These are phyloP conservation scores for Dunaliella sp. DNA, from an alignment of 139 green algal genomes.

Conservation along the genomic window DNA sequence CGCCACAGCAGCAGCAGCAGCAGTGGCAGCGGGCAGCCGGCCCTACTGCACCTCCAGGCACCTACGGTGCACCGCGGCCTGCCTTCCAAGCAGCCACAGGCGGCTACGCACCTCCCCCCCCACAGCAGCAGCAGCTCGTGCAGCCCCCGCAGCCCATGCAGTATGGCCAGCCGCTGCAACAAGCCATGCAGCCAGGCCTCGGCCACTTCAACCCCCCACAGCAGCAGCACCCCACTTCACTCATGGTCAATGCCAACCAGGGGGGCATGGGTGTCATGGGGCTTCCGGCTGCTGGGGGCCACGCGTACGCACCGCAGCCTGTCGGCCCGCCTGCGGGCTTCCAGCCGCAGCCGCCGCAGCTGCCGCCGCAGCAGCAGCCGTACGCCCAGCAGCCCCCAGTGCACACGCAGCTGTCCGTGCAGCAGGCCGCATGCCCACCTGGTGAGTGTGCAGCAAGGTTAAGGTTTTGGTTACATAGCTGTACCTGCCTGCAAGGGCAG, in stretches of 20 bases:
- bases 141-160: background rate
- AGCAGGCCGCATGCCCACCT: background rate
- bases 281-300: no score
- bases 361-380: background rate
- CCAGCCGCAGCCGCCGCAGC: background rate
- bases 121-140: background rate
- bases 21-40: constrained; percentile 1
- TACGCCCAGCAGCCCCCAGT: no score
- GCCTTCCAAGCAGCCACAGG: background rate
- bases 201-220: no score
- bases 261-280: no score
- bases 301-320: background rate
- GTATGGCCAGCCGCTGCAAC: background rate
- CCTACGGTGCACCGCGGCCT: background rate
- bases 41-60: background rate
- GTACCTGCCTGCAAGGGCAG: background rate
- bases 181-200: no score
- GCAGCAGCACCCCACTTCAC: no score
- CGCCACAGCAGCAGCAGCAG: background rate
- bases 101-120: no score
- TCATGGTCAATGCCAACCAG: no score
- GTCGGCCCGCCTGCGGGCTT: background rate
- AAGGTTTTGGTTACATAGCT: no score
- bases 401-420: background rate
- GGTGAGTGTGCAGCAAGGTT: no score